A percentile compares a stretch with the other conserved stretches of the same genome.
Evolutionary conservation across 164 flowering plant genomes (phyloP).

Genomic region (Vitis rupestris): DNA sequence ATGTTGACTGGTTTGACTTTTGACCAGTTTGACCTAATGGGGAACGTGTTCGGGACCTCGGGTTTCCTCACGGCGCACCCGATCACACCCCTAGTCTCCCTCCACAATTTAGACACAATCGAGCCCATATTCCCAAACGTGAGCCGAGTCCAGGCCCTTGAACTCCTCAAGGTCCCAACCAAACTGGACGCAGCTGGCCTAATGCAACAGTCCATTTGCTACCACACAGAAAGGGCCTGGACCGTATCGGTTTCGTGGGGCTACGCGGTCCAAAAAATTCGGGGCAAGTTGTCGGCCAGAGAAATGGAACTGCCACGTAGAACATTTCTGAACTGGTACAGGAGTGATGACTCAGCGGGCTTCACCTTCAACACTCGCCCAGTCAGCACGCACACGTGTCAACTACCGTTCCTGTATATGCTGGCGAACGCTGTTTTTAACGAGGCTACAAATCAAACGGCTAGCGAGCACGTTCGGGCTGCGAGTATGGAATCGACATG

Average conservation of each 20-base stretch:
- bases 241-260: constrained; percentile 75
- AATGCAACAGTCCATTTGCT: constrained; percentile 78
- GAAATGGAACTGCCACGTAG: constrained; percentile 48
- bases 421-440: constrained; percentile 31
- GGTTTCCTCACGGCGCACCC: constrained; percentile 79
- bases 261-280: constrained; percentile 48
- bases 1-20: neutral
- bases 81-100: constrained; percentile 66
- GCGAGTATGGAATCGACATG: constrained; percentile 10
- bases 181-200: constrained; percentile 65
- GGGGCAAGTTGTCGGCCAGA: constrained; percentile 42
- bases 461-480: constrained; percentile 18
- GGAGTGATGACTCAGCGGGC: constrained; percentile 26
- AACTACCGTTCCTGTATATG: constrained; percentile 38
- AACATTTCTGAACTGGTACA: constrained; percentile 61
- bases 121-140: constrained; percentile 72
- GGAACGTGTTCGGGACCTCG: constrained; percentile 57
- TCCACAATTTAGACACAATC: constrained; percentile 75
- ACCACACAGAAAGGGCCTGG: constrained; percentile 44
- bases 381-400: constrained; percentile 36
- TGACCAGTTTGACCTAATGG: constrained; percentile 64
- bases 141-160: constrained; percentile 38
- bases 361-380: constrained; percentile 57
- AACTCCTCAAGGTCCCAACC: constrained; percentile 38
- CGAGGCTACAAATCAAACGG: constrained; percentile 12